Percentiles rank a stretch among this genome's conserved stretches.
Evolutionary conservation across 345 rosid genomes (phyloP).

Genomic region (Sonneratia alba): DNA sequence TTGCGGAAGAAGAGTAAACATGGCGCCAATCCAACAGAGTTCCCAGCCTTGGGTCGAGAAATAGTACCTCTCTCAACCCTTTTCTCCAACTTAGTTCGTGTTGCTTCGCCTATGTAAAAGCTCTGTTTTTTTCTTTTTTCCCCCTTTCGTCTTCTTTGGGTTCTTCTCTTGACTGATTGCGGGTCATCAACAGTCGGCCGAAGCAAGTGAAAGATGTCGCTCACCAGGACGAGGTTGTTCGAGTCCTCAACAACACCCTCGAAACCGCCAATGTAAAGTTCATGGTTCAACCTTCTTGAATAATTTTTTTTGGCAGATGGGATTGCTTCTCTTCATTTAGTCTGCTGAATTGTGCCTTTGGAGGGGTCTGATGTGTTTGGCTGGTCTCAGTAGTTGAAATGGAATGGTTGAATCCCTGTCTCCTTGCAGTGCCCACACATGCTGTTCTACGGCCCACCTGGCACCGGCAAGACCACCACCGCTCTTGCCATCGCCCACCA

Average conservation of each 20-base stretch:
- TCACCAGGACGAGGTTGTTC: slow-evolving; percentile 96
- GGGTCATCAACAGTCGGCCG: slow-evolving; percentile 52
- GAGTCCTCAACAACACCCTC: slow-evolving; percentile 92
- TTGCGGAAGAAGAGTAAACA: slow-evolving; percentile 12
- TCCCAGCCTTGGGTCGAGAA: slow-evolving; percentile 96
- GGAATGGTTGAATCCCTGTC: not conserved
- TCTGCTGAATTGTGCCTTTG: not conserved
- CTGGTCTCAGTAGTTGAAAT: not conserved
- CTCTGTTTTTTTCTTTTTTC: too few species aligned
- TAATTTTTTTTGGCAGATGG: not conserved
- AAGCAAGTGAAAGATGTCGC: slow-evolving; percentile 88
- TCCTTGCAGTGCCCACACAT: slow-evolving; percentile 73
- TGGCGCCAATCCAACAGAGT: slow-evolving; percentile 85
- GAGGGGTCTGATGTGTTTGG: not conserved
- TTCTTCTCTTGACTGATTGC: slow-evolving; percentile 7
- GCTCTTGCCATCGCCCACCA: slow-evolving; percentile 94
- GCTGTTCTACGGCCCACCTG: slow-evolving; percentile 96
- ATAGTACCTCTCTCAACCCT: slow-evolving; percentile 31
- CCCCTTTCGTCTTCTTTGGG: not conserved
- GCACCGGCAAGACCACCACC: slow-evolving; percentile 95
- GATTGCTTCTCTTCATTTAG: not conserved
- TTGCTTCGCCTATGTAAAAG: not conserved
- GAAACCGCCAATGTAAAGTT: slow-evolving; percentile 55
- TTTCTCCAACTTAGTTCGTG: not conserved
- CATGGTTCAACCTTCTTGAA: not conserved